Evolutionary conservation across 1,284 basidiomycete species (phyloP).

Genomic region (Tilletia horrida): DNA sequence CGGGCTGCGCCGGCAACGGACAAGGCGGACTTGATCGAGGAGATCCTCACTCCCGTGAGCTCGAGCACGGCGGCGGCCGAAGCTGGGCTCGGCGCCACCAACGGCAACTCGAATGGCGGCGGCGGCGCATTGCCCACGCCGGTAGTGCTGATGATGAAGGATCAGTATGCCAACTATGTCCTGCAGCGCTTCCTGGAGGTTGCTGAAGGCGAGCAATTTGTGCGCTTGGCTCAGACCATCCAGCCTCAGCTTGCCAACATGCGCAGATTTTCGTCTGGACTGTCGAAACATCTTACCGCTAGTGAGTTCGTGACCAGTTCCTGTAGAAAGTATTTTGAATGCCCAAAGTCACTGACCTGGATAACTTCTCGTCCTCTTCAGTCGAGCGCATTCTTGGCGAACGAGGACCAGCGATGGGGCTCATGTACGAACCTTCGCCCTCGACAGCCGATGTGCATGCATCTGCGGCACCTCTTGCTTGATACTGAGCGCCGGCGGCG

Average conservation of each 20-base stretch:
- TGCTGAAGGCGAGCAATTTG: constrained; percentile 32
- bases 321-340: too few relatives aligned
- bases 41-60: constrained; percentile 69
- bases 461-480: too few relatives aligned
- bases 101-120: not conserved
- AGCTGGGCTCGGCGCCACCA: not conserved
- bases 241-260: constrained; percentile 19
- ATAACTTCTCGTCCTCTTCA: not conserved
- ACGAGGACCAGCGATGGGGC: not conserved
- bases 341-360: too few relatives aligned
- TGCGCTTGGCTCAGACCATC: constrained; percentile 24
- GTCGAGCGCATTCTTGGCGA: constrained; percentile 17
- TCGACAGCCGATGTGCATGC: too few relatives aligned
- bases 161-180: constrained; percentile 70
- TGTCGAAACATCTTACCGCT: constrained; percentile 19
- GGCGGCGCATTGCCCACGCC: constrained; percentile 2
- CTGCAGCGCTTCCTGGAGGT: constrained; percentile 52
- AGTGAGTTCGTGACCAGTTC: constrained; percentile 17
- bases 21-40: not conserved
- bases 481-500: too few relatives aligned
- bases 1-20: constrained; percentile 61
- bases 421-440: not conserved
- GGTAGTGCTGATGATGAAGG: constrained; percentile 71
- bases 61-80: constrained; percentile 57
- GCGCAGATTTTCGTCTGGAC: constrained; percentile 14